Evolutionary conservation across 805 yeast genomes (phyloP).

Genomic region (Blastobotrys chiropterorum): DNA sequence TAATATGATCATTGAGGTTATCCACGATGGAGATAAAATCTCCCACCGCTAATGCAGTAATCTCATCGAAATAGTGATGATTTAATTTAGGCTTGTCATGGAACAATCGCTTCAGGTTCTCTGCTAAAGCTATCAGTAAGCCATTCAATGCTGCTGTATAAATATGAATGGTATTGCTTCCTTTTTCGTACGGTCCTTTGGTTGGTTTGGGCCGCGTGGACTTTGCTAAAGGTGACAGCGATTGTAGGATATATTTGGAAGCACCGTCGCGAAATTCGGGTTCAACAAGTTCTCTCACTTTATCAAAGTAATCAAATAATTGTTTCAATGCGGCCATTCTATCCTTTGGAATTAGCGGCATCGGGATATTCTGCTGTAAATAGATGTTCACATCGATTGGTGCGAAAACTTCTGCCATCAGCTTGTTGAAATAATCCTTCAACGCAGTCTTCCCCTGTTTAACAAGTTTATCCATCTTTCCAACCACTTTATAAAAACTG

Average conservation of each 20-base stretch:
- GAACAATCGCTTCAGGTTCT: conserved; percentile 40
- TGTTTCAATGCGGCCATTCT: conserved; percentile 34
- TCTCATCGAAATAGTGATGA: conserved; percentile 28
- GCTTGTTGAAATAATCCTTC: conserved; percentile 42
- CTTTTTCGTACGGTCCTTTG: conserved; percentile 50
- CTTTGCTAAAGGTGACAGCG: conserved; percentile 16
- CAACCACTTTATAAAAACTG: conserved; percentile 57
- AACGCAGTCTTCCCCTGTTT: conserved; percentile 52
- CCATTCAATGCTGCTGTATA: conserved; percentile 49
- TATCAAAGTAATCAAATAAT: conserved; percentile 41
- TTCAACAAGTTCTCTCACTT: conserved; percentile 22
- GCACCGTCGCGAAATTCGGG: conserved; percentile 19
- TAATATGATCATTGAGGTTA: conserved; percentile 36
- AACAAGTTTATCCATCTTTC: conserved; percentile 51
- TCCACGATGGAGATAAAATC: conserved; percentile 37
- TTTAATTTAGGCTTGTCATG: conserved; percentile 30
- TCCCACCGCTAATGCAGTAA: conserved; percentile 34
- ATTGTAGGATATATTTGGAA: conserved; percentile 15
- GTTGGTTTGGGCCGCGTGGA: conserved; percentile 8
- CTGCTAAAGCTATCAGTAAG: conserved; percentile 44
- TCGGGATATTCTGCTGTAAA: conserved; percentile 35
- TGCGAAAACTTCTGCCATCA: conserved; percentile 35
- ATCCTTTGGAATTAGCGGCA: conserved; percentile 22
- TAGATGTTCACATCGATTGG: conserved; percentile 43
- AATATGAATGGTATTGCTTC: conserved; percentile 49